Evolutionary conservation across 2,329 filamentous ascomycete species (phyloP).

Genomic region (Colletotrichum simmondsii): DNA sequence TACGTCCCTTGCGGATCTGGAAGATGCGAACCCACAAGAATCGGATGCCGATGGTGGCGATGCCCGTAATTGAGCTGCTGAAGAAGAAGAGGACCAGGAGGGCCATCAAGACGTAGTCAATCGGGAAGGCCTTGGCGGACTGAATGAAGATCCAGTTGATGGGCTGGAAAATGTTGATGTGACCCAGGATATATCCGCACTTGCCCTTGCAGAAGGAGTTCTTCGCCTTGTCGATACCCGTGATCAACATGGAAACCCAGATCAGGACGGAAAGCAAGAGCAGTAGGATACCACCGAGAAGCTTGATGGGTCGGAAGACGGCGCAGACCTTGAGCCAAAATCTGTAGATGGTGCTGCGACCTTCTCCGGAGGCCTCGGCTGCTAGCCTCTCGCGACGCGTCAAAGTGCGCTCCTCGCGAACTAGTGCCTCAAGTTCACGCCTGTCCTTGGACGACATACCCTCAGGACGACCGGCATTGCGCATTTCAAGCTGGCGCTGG

Average conservation of each 20-base stretch:
- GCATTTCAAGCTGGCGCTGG: slow-evolving; percentile 89
- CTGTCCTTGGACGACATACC: slow-evolving; percentile 86
- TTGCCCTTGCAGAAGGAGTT: slow-evolving; percentile 92
- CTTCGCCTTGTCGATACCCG: slow-evolving; percentile 93
- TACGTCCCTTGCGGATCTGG: slow-evolving; percentile 88
- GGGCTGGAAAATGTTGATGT: slow-evolving; percentile 92
- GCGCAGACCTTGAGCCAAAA: slow-evolving; percentile 84
- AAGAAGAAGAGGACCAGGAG: slow-evolving; percentile 89
- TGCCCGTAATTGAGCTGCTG: slow-evolving; percentile 85
- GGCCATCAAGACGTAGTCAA: slow-evolving; percentile 92
- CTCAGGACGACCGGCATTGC: slow-evolving; percentile 79
- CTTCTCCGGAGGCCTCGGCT: slow-evolving; percentile 82
- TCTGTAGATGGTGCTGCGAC: slow-evolving; percentile 77
- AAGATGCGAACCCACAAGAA: slow-evolving; percentile 97
- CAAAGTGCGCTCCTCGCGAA: slow-evolving; percentile 91
- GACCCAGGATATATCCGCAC: slow-evolving; percentile 91
- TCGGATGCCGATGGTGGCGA: slow-evolving; percentile 89
- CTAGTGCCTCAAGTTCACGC: slow-evolving; percentile 86
- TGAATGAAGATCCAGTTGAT: slow-evolving; percentile 90
- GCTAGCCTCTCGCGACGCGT: slow-evolving; percentile 90
- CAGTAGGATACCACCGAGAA: slow-evolving; percentile 84
- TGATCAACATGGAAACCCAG: slow-evolving; percentile 94
- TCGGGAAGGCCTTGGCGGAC: slow-evolving; percentile 84
- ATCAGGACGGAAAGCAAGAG: slow-evolving; percentile 79
- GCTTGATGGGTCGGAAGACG: slow-evolving; percentile 87